A percentile compares a stretch with the other conserved stretches of the same genome.
These are phyloP conservation scores for Fusarium albosuccineum DNA, from an alignment of 2,329 filamentous ascomycete species.

Conservation along the genomic window DNA sequence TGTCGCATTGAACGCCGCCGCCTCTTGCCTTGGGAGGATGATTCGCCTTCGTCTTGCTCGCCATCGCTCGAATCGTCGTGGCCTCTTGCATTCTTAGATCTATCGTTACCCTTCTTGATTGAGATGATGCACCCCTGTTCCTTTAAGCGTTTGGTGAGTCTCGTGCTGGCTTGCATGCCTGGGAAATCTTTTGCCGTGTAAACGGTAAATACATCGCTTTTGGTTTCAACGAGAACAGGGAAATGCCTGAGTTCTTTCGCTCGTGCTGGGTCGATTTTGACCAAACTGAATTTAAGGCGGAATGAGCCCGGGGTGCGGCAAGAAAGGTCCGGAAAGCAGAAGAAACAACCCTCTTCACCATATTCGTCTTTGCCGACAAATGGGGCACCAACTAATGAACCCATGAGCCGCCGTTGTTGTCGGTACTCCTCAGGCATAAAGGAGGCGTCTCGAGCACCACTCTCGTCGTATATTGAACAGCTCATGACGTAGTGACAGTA, in stretches of 20 bases:
- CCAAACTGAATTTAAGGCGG: conserved; percentile 78
- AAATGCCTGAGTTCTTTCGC: conserved; percentile 61
- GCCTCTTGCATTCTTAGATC: conserved; percentile 55
- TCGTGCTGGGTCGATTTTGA: conserved; percentile 74
- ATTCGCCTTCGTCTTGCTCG: conserved; percentile 52
- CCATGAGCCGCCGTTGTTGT: conserved; percentile 82
- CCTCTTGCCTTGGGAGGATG: conserved; percentile 39
- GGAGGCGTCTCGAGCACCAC: conserved; percentile 75
- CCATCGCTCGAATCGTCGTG: conserved; percentile 62
- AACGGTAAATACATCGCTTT: conserved; percentile 81
- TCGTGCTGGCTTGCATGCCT: conserved; percentile 83
- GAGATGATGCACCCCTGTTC: conserved; percentile 86
- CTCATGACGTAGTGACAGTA: conserved; percentile 79
- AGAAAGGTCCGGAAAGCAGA: conserved; percentile 86
- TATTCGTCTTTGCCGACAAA: conserved; percentile 83
- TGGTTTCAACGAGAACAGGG: conserved; percentile 64
- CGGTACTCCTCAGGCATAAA: conserved; percentile 79
- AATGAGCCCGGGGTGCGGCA: conserved; percentile 84
- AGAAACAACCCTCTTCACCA: conserved; percentile 82
- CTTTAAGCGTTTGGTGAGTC: conserved; percentile 79
- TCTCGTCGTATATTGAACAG: conserved; percentile 80
- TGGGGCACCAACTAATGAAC: conserved; percentile 80
- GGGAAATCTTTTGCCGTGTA: conserved; percentile 90
- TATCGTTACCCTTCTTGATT: conserved; percentile 87
- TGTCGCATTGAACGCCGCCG: conserved; percentile 37